phyloP scores from a whole-genome alignment of 2,329 filamentous ascomycete species.

The Myriosclerotinia duriaeana region DNA sequence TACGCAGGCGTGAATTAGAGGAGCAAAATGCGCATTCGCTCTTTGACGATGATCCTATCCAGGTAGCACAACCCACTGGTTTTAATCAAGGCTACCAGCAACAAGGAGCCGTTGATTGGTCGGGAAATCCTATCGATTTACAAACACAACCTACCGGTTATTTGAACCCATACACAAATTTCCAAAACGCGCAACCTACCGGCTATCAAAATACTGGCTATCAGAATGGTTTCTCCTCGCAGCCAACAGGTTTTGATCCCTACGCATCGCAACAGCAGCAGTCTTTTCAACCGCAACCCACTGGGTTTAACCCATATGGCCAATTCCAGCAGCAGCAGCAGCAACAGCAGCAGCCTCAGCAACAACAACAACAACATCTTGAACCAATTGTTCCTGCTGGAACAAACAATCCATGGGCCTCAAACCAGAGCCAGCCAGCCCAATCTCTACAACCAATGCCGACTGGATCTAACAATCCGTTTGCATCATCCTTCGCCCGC shows the following conservation, averaged over 20 bases:
- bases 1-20: constrained; percentile 82
- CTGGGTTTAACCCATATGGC: constrained; percentile 56
- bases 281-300: constrained; percentile 56
- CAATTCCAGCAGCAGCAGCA: constrained; percentile 40
- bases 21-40: constrained; percentile 79
- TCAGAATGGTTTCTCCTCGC: constrained; percentile 65
- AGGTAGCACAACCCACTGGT: constrained; percentile 68
- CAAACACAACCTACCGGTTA: constrained; percentile 81
- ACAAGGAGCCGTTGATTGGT: constrained; percentile 93
- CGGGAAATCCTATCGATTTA: constrained; percentile 89
- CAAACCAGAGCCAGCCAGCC: constrained; percentile 54
- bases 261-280: constrained; percentile 54
- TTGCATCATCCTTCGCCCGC: constrained; percentile 71
- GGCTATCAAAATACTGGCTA: constrained; percentile 67
- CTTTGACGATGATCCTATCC: constrained; percentile 75
- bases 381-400: constrained; percentile 70
- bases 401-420: constrained; percentile 93
- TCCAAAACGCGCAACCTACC: constrained; percentile 53
- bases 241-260: constrained; percentile 70
- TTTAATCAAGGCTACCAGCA: constrained; percentile 98
- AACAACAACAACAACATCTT: constrained; percentile 46
- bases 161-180: constrained; percentile 56
- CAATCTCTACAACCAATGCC: constrained; percentile 74
- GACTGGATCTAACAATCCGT: constrained; percentile 97
- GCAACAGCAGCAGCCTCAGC: constrained; percentile 44